Evolutionary conservation across 331 rosid species (phyloP).

Genomic region (Cucumis variabilis): DNA sequence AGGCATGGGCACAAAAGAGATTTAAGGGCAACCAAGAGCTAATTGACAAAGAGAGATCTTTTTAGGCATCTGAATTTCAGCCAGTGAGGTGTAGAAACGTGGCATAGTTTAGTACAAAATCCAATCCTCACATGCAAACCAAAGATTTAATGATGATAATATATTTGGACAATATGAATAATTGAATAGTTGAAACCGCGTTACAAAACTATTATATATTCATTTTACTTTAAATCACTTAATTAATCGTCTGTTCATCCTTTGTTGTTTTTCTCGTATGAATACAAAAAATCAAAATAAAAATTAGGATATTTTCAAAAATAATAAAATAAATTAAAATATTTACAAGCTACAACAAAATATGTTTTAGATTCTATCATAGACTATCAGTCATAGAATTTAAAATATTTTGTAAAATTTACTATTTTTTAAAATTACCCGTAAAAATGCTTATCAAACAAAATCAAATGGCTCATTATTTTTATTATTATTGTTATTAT

Average conservation of each 20-base stretch:
- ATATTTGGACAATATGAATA: not conserved
- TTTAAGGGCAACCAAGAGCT: not conserved
- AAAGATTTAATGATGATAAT: not conserved
- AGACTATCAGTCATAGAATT: too few relatives aligned
- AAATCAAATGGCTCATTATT: too few relatives aligned
- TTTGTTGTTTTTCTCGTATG: not conserved
- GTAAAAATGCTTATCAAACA: too few relatives aligned
- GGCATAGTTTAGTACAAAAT: not conserved
- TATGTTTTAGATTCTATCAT: too few relatives aligned
- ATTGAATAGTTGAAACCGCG: not conserved
- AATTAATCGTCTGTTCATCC: not conserved
- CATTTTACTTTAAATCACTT: not conserved
- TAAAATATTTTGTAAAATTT: too few relatives aligned
- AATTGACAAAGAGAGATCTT: not conserved
- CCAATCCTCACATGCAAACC: slow-evolving; percentile 16
- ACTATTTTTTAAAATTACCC: too few relatives aligned
- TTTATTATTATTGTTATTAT: too few relatives aligned
- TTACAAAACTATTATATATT: not conserved
- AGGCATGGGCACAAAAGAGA: not conserved
- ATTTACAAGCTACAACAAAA: too few relatives aligned
- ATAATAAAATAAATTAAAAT: too few relatives aligned
- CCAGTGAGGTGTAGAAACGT: not conserved
- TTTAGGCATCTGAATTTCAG: not conserved
- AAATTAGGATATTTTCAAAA: too few relatives aligned
- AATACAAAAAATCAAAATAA: too few relatives aligned